These are phyloP conservation scores for Phaeosphaeriaceae sp. DNA, from an alignment of 2,329 filamentous ascomycete species.

Conservation along the genomic window DNA sequence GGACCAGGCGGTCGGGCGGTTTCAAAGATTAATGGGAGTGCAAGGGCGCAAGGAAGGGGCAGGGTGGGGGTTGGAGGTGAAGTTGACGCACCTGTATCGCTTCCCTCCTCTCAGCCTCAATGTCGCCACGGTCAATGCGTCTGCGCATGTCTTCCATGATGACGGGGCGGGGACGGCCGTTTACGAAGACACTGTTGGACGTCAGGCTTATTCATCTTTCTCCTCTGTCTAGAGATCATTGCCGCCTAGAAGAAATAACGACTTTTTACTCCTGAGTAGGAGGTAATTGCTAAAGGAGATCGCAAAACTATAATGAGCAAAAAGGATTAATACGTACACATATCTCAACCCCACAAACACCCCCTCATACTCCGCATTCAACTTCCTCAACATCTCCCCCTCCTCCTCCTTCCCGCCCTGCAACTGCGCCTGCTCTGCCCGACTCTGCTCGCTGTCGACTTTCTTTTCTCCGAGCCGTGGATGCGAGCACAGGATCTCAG, in stretches of 20 bases:
- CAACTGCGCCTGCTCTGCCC: conserved; percentile 81
- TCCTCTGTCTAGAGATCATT: no score
- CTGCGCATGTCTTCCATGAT: conserved; percentile 84
- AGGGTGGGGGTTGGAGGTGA: not conserved
- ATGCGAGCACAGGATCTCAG: conserved; percentile 79
- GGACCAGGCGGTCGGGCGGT: no score
- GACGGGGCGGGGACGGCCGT: conserved; percentile 73
- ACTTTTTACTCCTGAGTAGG: no score
- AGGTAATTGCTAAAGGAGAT: no score
- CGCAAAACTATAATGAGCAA: no score
- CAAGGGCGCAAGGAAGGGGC: no score
- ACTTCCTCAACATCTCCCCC: conserved; percentile 60
- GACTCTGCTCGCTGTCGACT: conserved; percentile 81
- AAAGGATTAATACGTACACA: conserved; percentile 64
- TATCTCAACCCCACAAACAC: conserved; percentile 83
- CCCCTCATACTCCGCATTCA: conserved; percentile 83
- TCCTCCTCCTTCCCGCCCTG: conserved; percentile 61
- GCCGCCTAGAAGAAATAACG: no score
- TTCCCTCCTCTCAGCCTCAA: conserved; percentile 71
- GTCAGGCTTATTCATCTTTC: not conserved
- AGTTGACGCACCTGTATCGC: conserved; percentile 70
- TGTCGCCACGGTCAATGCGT: conserved; percentile 73
- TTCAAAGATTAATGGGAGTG: no score
- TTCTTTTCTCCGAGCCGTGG: conserved; percentile 83
- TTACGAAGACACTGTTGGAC: conserved; percentile 76